Evolutionary conservation across 164 flowering plant genomes (phyloP), one percentile per base, ranked within the genome.

Genomic region (Malania oleifera): DNA sequence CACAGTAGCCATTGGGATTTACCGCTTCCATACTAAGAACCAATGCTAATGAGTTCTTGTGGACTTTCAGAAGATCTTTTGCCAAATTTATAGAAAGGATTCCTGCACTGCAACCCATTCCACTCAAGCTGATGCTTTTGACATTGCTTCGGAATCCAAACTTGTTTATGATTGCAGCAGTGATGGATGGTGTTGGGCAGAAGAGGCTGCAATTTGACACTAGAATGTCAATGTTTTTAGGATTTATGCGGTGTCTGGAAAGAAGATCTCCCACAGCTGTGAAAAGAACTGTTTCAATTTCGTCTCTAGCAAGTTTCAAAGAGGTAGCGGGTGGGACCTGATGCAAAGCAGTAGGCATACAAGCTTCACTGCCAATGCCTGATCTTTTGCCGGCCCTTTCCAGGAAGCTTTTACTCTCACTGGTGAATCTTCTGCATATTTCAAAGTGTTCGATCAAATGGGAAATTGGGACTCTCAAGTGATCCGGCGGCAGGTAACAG

Each of bases 71-170:
- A 1, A 83, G 78, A 39, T 80, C 87, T 67, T 73, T 75, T 0
- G 68, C 89, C 29, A 82, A 52, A 29, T 73, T 61, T 46, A 82
- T 43, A 0, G 89, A 70, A 52, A 82, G 13, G 2, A 82, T 54
- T 20, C 85, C 81, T 0, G 86, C 89, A 40, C 93, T 84, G 69
- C 93, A 86, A 0, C 89, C 93, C 93, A 84, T 84, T 31, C 93
- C 93, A 7, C 80, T 67, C 20, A 86, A 74, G 67, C 59, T 80
- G 39, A 70, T 53, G 55, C 78, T 82, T 58, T 57, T 75, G 15
- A 86, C 62, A 54, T 84, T 70, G 65, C 73, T 73, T 54, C 85
- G 41, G 52, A 86, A 67, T 15, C 77, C 77, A 56, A 84, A 82
- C 60, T 67, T 70, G 73, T 79, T 80, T 26, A 78, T 72, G 56